phyloP scores from a whole-genome alignment of 257 asterid species.

The Salvia hispanica region DNA sequence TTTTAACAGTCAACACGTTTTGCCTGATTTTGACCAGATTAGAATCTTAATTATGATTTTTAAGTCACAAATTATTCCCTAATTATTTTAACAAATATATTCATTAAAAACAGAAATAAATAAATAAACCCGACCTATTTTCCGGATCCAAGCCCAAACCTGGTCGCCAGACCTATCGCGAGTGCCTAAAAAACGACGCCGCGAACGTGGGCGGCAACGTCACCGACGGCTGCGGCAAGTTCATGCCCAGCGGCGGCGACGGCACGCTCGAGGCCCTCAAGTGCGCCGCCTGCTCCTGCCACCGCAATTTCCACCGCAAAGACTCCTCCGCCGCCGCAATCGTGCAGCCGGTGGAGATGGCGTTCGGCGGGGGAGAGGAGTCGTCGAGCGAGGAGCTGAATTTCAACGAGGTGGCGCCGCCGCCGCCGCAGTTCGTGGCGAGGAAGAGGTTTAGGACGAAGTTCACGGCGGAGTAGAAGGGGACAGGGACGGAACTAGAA shows the following conservation, averaged over 20 bases:
- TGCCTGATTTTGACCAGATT: no score
- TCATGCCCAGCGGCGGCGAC: slow-evolving; percentile 84
- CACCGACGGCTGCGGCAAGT: slow-evolving; percentile 91
- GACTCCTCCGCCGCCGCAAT: slow-evolving; percentile 47
- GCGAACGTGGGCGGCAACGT: slow-evolving; percentile 80
- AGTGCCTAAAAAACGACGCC: slow-evolving; percentile 84
- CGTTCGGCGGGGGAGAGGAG: slow-evolving; percentile 45
- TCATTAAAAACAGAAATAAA: no score
- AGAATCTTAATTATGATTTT: no score
- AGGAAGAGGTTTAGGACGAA: slow-evolving; percentile 74
- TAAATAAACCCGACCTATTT: no score
- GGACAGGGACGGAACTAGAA: no score
- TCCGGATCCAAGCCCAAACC: slow-evolving; percentile 56
- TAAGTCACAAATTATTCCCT: no score
- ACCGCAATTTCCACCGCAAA: slow-evolving; percentile 78
- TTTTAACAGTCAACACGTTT: no score
- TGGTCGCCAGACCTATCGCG: slow-evolving; percentile 49
- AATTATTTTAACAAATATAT: no score
- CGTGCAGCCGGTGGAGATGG: slow-evolving; percentile 67
- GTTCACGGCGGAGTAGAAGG: slow-evolving; percentile 79
- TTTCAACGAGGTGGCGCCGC: slow-evolving; percentile 54
- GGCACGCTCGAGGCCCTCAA: slow-evolving; percentile 80
- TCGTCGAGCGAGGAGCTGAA: slow-evolving; percentile 86
- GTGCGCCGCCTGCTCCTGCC: slow-evolving; percentile 86
- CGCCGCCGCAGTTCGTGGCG: no score